Evolutionary conservation across 768 basidiomycete species (phyloP).

Genomic region (Suillus weaverae): DNA sequence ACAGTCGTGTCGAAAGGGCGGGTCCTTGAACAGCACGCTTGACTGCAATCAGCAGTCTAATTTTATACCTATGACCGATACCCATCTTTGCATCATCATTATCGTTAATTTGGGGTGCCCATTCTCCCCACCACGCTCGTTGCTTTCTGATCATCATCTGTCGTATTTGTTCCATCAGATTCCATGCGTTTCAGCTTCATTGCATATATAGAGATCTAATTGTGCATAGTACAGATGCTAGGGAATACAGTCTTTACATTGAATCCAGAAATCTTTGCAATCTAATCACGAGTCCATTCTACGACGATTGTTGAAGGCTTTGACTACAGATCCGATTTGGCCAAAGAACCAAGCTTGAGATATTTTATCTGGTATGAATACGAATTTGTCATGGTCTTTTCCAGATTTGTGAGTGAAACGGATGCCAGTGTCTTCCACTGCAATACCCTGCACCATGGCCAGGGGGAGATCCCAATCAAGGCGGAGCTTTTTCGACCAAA

Average conservation of each 20-base stretch:
- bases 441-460: constrained; percentile 81
- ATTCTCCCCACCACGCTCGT: constrained; percentile 20
- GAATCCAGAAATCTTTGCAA: constrained; percentile 13
- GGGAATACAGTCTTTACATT: constrained; percentile 21
- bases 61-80: constrained; percentile 28
- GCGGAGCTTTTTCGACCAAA: constrained; percentile 81
- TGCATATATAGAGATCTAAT: constrained; percentile 26
- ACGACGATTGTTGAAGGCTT: constrained; percentile 69
- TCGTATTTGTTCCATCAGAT: constrained; percentile 28
- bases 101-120: constrained; percentile 20
- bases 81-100: constrained; percentile 22
- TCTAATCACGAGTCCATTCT: constrained; percentile 56
- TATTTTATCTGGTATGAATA: constrained; percentile 71
- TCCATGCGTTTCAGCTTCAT: constrained; percentile 22
- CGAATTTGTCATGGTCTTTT: constrained; percentile 72
- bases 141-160: constrained; percentile 16
- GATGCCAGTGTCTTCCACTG: constrained; percentile 89
- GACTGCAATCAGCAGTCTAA: constrained; percentile 16
- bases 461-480: constrained; percentile 93
- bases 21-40: constrained; percentile 21
- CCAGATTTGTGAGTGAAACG: constrained; percentile 81
- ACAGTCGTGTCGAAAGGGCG: constrained; percentile 31
- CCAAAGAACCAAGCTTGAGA: constrained; percentile 82
- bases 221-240: constrained; percentile 26
- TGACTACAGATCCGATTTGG: constrained; percentile 74